Evolutionary conservation across 768 basidiomycete species (phyloP).

Genomic region (Hygrophorus russula): DNA sequence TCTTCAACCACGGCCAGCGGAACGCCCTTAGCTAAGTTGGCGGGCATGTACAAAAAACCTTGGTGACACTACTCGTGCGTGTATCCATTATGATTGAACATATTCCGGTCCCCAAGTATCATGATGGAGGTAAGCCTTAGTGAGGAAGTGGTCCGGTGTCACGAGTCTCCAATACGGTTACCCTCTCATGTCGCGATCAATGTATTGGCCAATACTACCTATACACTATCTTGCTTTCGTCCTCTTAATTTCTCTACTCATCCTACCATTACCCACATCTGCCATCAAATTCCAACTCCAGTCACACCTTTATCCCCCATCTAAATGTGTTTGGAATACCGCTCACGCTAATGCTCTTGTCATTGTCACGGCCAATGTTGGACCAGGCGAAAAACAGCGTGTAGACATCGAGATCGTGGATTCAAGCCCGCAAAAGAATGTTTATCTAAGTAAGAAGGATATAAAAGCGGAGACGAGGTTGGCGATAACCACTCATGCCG

Average conservation of each 20-base stretch:
- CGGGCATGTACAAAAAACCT: too few species aligned
- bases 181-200: too few species aligned
- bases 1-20: too few species aligned
- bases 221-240: slow-evolving; percentile 16
- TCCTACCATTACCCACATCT: slow-evolving; percentile 15
- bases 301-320: slow-evolving; percentile 58
- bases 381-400: slow-evolving; percentile 62
- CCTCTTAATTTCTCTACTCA: slow-evolving; percentile 20
- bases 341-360: slow-evolving; percentile 81
- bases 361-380: slow-evolving; percentile 92
- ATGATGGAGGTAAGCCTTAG: too few species aligned
- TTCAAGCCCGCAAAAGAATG: slow-evolving; percentile 72
- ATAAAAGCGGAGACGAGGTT: slow-evolving; percentile 88
- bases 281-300: slow-evolving; percentile 84
- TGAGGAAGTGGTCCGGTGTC: too few species aligned
- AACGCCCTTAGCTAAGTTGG: too few species aligned
- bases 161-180: too few species aligned
- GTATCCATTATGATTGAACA: too few species aligned
- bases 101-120: too few species aligned
- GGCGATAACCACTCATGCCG: slow-evolving; percentile 87
- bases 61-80: too few species aligned
- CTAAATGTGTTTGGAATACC: slow-evolving; percentile 94
- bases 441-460: slow-evolving; percentile 81
- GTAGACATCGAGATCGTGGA: slow-evolving; percentile 94
- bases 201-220: too few species aligned